These are phyloP conservation scores for Coprinopsis strossmayeri DNA, from an alignment of 768 basidiomycete species.

Conservation along the genomic window DNA sequence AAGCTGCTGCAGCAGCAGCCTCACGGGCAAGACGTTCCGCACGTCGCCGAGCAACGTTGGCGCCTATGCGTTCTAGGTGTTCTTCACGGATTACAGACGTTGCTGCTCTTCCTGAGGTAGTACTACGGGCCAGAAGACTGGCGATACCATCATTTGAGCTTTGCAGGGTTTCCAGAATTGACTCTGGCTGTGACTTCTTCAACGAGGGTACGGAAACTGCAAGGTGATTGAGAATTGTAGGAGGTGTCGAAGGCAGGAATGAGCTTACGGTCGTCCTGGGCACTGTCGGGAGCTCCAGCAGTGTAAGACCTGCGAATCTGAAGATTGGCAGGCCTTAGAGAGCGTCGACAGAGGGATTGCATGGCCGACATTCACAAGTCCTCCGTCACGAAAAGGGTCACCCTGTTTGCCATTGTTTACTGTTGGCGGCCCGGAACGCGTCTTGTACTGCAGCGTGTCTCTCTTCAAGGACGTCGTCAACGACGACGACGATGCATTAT, in stretches of 20 bases:
- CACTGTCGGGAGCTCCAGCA: too few relatives aligned
- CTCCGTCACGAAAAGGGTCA: neutral
- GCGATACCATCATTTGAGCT: neutral
- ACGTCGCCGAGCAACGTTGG: slow-evolving; percentile 9
- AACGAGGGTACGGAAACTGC: neutral
- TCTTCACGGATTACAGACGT: neutral
- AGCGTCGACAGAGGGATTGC: neutral
- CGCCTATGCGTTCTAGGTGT: slow-evolving; percentile 3
- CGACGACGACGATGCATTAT: slow-evolving; percentile 24
- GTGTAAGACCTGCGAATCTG: neutral
- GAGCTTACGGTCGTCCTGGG: too few relatives aligned
- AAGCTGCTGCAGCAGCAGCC: neutral
- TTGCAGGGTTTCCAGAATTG: neutral
- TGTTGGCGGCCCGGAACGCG: neutral
- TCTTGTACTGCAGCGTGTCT: neutral
- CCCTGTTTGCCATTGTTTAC: neutral
- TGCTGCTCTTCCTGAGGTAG: neutral
- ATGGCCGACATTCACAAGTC: neutral
- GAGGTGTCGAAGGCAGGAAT: too few relatives aligned
- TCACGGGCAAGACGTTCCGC: slow-evolving; percentile 16
- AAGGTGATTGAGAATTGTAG: too few relatives aligned
- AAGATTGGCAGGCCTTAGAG: too few relatives aligned
- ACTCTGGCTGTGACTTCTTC: neutral
- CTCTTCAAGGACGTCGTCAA: neutral
- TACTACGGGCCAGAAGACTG: neutral